These are phyloP conservation scores for Cercophora sp. DNA, from an alignment of 495 filamentous ascomycete genomes.

Conservation along the genomic window DNA sequence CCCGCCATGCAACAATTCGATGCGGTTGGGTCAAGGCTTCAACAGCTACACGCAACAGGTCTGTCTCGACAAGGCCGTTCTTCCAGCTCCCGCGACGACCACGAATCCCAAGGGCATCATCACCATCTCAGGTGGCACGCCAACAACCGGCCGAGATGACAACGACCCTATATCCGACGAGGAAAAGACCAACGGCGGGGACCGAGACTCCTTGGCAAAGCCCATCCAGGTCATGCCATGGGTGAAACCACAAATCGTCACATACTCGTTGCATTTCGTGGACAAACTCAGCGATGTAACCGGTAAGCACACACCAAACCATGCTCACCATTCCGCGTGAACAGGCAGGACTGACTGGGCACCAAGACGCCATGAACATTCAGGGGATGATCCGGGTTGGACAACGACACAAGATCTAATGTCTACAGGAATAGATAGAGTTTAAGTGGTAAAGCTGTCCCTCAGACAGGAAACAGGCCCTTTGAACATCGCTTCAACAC, in stretches of 20 bases:
- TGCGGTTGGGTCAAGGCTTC: conserved; percentile 6
- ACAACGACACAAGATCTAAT: too few relatives aligned
- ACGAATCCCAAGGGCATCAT: not conserved
- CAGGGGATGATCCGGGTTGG: too few relatives aligned
- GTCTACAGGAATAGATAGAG: too few relatives aligned
- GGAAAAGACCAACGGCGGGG: not conserved
- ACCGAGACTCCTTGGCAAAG: too few relatives aligned
- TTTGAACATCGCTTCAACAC: too few relatives aligned
- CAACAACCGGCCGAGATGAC: not conserved
- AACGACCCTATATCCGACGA: not conserved
- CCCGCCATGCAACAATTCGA: conserved; percentile 7
- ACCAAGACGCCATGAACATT: too few relatives aligned
- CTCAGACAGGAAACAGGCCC: too few relatives aligned
- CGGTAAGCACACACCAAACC: too few relatives aligned
- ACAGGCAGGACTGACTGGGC: too few relatives aligned
- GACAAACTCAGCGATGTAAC: conserved; percentile 5
- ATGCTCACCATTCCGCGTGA: too few relatives aligned
- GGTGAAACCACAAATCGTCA: not conserved
- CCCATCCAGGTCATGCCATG: not conserved
- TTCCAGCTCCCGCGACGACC: not conserved
- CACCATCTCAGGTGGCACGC: not conserved
- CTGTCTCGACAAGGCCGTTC: conserved; percentile 1
- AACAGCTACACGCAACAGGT: not conserved
- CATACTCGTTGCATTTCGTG: conserved; percentile 5
- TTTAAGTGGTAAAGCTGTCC: too few relatives aligned